Percentiles rank a stretch among this genome's conserved stretches.
Evolutionary conservation across 768 basidiomycete genomes (phyloP).

Genomic region (Tulasnella sp.): DNA sequence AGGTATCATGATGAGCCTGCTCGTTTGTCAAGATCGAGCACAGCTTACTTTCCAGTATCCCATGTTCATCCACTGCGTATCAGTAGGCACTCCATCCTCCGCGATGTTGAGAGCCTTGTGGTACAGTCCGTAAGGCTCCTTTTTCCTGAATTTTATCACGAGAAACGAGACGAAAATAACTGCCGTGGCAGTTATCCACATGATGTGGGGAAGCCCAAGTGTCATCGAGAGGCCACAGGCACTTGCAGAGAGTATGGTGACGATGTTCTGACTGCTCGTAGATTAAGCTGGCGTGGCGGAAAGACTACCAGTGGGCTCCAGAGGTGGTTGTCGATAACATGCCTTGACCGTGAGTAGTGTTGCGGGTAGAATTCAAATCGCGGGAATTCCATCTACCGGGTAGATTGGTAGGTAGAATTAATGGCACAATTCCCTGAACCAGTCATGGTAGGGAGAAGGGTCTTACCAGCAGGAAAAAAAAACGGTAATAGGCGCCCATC

Average conservation of each 20-base stretch:
- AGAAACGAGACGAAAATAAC: not conserved
- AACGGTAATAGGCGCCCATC: too few species aligned
- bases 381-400: too few species aligned
- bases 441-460: too few species aligned
- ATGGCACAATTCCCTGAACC: too few species aligned
- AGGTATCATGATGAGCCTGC: not conserved
- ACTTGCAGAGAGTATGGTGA: not conserved
- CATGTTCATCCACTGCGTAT: slow-evolving; percentile 62
- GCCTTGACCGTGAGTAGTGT: too few species aligned
- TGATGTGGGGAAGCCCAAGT: not conserved
- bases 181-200: not conserved
- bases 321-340: too few species aligned
- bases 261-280: not conserved
- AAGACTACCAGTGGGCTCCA: too few species aligned
- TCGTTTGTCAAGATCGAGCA: not conserved
- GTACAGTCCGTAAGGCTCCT: not conserved
- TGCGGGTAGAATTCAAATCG: too few species aligned
- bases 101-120: not conserved
- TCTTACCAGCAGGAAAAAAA: too few species aligned
- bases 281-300: too few species aligned
- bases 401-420: too few species aligned
- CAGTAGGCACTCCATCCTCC: slow-evolving; percentile 23
- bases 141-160: not conserved
- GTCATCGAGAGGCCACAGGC: not conserved
- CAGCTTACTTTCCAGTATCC: slow-evolving; percentile 50